These are phyloP conservation scores for Phycomyces nitens DNA, from an alignment of 192 early-diverging fungal genomes.

Conservation along the genomic window DNA sequence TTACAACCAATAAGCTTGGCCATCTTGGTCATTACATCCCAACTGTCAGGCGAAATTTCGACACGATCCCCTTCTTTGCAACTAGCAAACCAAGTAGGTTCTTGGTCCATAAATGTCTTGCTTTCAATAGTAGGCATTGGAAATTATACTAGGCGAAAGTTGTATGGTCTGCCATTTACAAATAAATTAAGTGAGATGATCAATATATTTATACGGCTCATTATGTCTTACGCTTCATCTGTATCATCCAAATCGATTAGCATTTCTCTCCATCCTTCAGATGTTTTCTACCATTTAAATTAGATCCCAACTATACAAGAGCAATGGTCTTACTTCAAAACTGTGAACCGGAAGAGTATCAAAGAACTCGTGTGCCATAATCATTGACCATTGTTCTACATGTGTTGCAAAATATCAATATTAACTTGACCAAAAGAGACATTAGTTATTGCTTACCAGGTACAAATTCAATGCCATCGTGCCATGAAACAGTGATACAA, in stretches of 20 bases:
- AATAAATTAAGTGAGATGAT: too few relatives aligned
- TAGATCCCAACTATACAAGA: constrained; percentile 2
- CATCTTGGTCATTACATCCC: constrained; percentile 60
- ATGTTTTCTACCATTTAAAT: constrained; percentile 52
- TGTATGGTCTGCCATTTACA: constrained; percentile 39
- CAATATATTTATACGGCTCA: too few relatives aligned
- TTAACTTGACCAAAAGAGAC: too few relatives aligned
- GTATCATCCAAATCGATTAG: constrained; percentile 81
- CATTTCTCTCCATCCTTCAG: constrained; percentile 86
- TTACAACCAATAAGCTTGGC: constrained; percentile 62
- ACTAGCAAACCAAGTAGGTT: constrained; percentile 33
- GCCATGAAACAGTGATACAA: constrained; percentile 59
- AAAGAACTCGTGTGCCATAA: constrained; percentile 96
- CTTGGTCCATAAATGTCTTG: constrained; percentile 37
- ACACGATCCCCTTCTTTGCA: constrained; percentile 72
- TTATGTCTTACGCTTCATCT: constrained; percentile 35
- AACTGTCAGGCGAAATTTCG: constrained; percentile 83
- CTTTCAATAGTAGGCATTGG: constrained; percentile 57
- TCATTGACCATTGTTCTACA: constrained; percentile 57
- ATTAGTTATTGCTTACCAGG: constrained; percentile 37
- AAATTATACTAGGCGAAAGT: constrained; percentile 74
- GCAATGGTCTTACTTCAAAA: constrained; percentile 54
- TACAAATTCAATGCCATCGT: constrained; percentile 63
- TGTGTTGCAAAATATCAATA: too few relatives aligned
- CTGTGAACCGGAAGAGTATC: constrained; percentile 91